Percentiles rank a stretch among this genome's conserved stretches.
Evolutionary conservation across 2,329 filamentous ascomycete genomes (phyloP).

Genomic region (Claviceps purpurea): DNA sequence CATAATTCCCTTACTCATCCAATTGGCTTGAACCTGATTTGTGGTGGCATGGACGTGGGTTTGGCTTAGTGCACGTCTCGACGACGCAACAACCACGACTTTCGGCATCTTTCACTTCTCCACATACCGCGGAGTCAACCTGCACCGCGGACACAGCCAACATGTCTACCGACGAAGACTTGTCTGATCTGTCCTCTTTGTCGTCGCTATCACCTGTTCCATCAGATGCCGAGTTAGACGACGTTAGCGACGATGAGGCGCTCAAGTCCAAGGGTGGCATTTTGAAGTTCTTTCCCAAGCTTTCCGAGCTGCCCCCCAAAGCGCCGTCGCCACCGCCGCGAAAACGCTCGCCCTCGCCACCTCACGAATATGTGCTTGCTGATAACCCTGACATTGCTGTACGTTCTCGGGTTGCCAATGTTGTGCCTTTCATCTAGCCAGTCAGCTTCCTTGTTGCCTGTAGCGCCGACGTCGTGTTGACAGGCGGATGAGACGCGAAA

Average conservation of each 20-base stretch:
- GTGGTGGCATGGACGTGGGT: constrained; percentile 16
- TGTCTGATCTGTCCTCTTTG: constrained; percentile 48
- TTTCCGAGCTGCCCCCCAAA: constrained; percentile 37
- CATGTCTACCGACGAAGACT: constrained; percentile 48
- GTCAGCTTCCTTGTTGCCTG: not conserved
- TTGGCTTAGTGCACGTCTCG: constrained; percentile 17
- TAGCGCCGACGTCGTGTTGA: constrained; percentile 3
- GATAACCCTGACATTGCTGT: constrained; percentile 90
- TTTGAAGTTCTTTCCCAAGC: constrained; percentile 53
- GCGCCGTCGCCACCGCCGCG: constrained; percentile 52
- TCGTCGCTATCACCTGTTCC: constrained; percentile 33
- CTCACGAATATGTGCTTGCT: constrained; percentile 78
- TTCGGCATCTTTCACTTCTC: constrained; percentile 16
- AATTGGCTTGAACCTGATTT: constrained; percentile 16
- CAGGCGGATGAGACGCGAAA: constrained; percentile 34
- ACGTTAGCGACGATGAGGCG: constrained; percentile 19
- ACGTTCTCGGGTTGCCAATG: constrained; percentile 32
- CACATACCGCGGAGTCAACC: constrained; percentile 15
- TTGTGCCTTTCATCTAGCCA: not conserved
- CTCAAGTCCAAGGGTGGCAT: constrained; percentile 45
- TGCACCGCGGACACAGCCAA: constrained; percentile 15
- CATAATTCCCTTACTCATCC: constrained; percentile 18
- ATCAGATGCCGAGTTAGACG: constrained; percentile 37
- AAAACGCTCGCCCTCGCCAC: constrained; percentile 76
- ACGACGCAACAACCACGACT: constrained; percentile 12